Conservation (phyloP, 1,284 basidiomycete genomes). For the Phlebopus sp. region DNA sequence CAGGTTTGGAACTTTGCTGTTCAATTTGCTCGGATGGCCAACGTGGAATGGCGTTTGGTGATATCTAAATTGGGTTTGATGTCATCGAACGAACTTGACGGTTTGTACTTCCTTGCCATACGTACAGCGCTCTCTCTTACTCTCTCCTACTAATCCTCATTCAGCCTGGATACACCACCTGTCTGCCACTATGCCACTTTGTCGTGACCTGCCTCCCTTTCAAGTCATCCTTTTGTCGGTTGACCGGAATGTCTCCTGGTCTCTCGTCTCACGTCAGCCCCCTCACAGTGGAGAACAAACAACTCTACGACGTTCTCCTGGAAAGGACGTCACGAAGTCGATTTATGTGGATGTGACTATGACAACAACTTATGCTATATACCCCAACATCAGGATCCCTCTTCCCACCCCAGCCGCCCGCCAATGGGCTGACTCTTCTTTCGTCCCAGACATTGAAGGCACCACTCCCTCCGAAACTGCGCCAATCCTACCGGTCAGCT, state of each 20-base stretch:
- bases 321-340: slow-evolving; percentile 27
- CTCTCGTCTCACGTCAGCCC: slow-evolving; percentile 35
- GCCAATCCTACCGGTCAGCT: slow-evolving; percentile 50
- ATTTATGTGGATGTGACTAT: slow-evolving; percentile 45
- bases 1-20: slow-evolving; percentile 68
- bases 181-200: slow-evolving; percentile 34
- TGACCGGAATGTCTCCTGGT: slow-evolving; percentile 55
- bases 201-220: slow-evolving; percentile 39
- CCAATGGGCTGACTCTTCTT: slow-evolving; percentile 25
- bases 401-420: slow-evolving; percentile 31
- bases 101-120: slow-evolving; percentile 40
- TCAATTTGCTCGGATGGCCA: slow-evolving; percentile 57
- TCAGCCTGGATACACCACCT: slow-evolving; percentile 66
- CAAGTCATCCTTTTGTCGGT: slow-evolving; percentile 58
- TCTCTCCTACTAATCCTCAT: slow-evolving; percentile 1
- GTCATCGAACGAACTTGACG: slow-evolving; percentile 56
- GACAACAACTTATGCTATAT: slow-evolving; percentile 50
- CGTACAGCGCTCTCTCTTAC: not conserved
- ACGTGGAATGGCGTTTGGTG: slow-evolving; percentile 77
- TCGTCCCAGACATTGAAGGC: slow-evolving; percentile 32
- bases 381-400: slow-evolving; percentile 39
- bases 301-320: slow-evolving; percentile 20
- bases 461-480: slow-evolving; percentile 29
- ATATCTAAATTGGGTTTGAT: slow-evolving; percentile 66
- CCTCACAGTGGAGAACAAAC: slow-evolving; percentile 19